A percentile compares a stretch with the other conserved stretches of the same genome.
phyloP scores from a whole-genome alignment of 2,329 filamentous ascomycete genomes.

The Neofusicoccum cordaticola region DNA sequence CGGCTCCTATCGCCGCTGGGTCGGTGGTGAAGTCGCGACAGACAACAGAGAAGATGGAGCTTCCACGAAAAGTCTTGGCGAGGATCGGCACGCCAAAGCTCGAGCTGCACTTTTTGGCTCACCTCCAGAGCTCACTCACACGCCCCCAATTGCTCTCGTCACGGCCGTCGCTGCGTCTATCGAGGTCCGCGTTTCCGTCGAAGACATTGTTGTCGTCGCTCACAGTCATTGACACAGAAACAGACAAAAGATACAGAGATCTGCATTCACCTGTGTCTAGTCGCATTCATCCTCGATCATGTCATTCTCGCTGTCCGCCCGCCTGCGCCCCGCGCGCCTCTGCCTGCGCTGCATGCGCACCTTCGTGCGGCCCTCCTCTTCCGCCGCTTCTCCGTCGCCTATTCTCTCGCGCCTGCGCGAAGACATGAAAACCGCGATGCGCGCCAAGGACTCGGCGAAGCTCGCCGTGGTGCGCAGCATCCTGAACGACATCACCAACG shows the following conservation, averaged over 20 bases:
- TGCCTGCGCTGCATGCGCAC: slow-evolving; percentile 27
- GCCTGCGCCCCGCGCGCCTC: slow-evolving; percentile 13
- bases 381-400: slow-evolving; percentile 28
- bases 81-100: neutral
- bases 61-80: slow-evolving; percentile 6
- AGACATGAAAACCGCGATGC: slow-evolving; percentile 49
- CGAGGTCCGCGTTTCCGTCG: neutral
- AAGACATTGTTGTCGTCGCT: neutral
- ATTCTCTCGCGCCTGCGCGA: slow-evolving; percentile 44
- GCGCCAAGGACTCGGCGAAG: slow-evolving; percentile 53
- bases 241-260: neutral
- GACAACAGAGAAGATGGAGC: neutral
- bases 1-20: neutral
- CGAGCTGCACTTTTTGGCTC: neutral
- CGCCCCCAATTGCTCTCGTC: neutral
- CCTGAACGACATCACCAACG: slow-evolving; percentile 69
- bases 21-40: slow-evolving; percentile 5
- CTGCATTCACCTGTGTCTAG: neutral
- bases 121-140: neutral
- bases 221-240: neutral
- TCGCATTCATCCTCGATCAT: neutral
- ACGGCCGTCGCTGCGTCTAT: neutral
- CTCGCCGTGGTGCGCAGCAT: slow-evolving; percentile 67
- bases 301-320: slow-evolving; percentile 7
- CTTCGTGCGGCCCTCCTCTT: slow-evolving; percentile 17